Evolutionary conservation across 2,329 filamentous ascomycete species (phyloP).

Genomic region (Aspergillus intermedius): DNA sequence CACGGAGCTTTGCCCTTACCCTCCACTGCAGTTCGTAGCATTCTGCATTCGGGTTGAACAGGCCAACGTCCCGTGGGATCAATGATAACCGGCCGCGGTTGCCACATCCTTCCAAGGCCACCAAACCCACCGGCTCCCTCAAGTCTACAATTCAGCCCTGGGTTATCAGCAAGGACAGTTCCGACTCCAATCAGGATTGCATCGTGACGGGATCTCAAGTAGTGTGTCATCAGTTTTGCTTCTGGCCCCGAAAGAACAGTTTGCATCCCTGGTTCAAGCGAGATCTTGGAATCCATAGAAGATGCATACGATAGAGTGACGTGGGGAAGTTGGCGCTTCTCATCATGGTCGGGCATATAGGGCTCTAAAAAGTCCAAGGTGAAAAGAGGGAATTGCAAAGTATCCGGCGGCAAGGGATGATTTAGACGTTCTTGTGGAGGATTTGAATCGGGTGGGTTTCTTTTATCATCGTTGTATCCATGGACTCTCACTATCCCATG

Average conservation of each 20-base stretch:
- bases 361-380: slow-evolving; percentile 43
- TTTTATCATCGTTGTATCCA: slow-evolving; percentile 9
- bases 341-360: slow-evolving; percentile 43
- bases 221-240: slow-evolving; percentile 90
- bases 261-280: slow-evolving; percentile 69
- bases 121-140: slow-evolving; percentile 54
- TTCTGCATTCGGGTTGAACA: slow-evolving; percentile 53
- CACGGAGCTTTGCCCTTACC: slow-evolving; percentile 67
- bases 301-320: slow-evolving; percentile 85
- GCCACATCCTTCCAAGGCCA: slow-evolving; percentile 46
- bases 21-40: slow-evolving; percentile 58
- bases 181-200: slow-evolving; percentile 80
- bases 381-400: slow-evolving; percentile 40
- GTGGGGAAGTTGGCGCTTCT: slow-evolving; percentile 40
- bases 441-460: slow-evolving; percentile 6
- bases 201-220: slow-evolving; percentile 72
- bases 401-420: slow-evolving; percentile 29
- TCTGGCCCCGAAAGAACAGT: slow-evolving; percentile 75
- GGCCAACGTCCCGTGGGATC: slow-evolving; percentile 74
- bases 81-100: slow-evolving; percentile 75
- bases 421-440: slow-evolving; percentile 9
- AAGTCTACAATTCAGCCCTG: slow-evolving; percentile 75
- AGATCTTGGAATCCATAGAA: slow-evolving; percentile 76
- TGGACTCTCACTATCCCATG: slow-evolving; percentile 35
- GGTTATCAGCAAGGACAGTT: slow-evolving; percentile 79